Percentiles rank a stretch among this genome's conserved stretches.
These are phyloP conservation scores for Aspergillus sp. DNA, from an alignment of 2,329 filamentous ascomycete species.

Conservation along the genomic window DNA sequence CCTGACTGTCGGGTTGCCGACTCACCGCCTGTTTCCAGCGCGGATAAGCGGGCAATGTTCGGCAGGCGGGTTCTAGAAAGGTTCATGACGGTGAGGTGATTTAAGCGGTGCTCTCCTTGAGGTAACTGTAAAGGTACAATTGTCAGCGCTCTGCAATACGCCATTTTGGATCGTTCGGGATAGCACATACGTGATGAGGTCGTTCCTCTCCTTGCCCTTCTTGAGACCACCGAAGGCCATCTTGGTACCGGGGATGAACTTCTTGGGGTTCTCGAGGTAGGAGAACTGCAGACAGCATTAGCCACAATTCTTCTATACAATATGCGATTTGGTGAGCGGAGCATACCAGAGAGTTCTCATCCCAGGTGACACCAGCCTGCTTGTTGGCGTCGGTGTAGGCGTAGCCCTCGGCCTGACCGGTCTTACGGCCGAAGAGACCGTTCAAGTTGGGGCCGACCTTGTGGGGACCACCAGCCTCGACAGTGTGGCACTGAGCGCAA, in stretches of 20 bases:
- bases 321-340: background rate
- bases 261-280: constrained; percentile 99
- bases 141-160: constrained; percentile 18
- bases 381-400: constrained; percentile 99
- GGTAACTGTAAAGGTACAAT: constrained; percentile 32
- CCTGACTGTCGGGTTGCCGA: constrained; percentile 20
- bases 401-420: constrained; percentile 87
- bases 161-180: background rate
- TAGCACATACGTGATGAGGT: constrained; percentile 85
- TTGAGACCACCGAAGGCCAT: constrained; percentile 99
- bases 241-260: constrained; percentile 99
- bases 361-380: constrained; percentile 88
- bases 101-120: constrained; percentile 43
- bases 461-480: constrained; percentile 87
- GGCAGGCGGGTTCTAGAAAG: constrained; percentile 11
- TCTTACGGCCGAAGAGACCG: constrained; percentile 97
- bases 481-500: constrained; percentile 97
- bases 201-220: constrained; percentile 99
- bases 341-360: constrained; percentile 78
- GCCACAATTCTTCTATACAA: background rate
- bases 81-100: constrained; percentile 19
- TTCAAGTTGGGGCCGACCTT: constrained; percentile 97
- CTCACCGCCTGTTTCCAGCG: constrained; percentile 28
- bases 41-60: constrained; percentile 9
- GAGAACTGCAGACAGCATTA: constrained; percentile 64